Evolutionary conservation across 139 green algal species (phyloP).

Genomic region (Micractinium sp.): DNA sequence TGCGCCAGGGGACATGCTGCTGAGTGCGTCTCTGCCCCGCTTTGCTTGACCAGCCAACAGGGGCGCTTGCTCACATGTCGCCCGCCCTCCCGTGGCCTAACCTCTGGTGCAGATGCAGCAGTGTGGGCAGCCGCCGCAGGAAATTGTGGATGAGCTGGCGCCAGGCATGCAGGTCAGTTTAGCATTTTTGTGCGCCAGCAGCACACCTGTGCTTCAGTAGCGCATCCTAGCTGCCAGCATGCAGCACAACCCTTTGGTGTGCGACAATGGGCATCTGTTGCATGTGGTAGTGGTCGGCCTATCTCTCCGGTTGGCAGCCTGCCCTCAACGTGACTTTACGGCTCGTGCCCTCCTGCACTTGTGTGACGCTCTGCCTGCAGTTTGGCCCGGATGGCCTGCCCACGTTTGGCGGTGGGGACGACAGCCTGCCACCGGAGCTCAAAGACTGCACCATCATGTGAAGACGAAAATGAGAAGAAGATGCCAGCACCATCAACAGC

Average conservation of each 20-base stretch:
- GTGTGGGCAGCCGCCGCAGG: conserved; percentile 78
- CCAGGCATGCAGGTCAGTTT: conserved; percentile 40
- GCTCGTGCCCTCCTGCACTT: background rate
- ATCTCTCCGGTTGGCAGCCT: background rate
- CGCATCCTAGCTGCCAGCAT: no score
- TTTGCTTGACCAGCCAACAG: background rate
- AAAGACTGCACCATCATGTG: conserved; percentile 1
- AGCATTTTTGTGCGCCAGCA: background rate
- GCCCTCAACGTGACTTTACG: background rate
- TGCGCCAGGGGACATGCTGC: no score
- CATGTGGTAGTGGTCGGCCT: background rate
- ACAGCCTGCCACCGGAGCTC: conserved; percentile 1
- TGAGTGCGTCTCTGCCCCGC: background rate
- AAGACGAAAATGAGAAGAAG: background rate
- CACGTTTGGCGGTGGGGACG: background rate
- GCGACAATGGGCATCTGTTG: background rate
- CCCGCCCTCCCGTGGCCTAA: background rate
- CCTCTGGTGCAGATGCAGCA: conserved; percentile 77
- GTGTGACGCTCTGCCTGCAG: background rate
- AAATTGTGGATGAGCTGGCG: conserved; percentile 85
- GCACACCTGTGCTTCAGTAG: no score
- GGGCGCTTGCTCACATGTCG: background rate
- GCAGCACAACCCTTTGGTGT: background rate
- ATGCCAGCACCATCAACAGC: no score
- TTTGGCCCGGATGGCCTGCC: conserved; percentile 29